Evolutionary conservation across 2,329 filamentous ascomycete species (phyloP), one percentile per base, ranked within the genome.

Genomic region (Pseudocercospora crystallina): DNA sequence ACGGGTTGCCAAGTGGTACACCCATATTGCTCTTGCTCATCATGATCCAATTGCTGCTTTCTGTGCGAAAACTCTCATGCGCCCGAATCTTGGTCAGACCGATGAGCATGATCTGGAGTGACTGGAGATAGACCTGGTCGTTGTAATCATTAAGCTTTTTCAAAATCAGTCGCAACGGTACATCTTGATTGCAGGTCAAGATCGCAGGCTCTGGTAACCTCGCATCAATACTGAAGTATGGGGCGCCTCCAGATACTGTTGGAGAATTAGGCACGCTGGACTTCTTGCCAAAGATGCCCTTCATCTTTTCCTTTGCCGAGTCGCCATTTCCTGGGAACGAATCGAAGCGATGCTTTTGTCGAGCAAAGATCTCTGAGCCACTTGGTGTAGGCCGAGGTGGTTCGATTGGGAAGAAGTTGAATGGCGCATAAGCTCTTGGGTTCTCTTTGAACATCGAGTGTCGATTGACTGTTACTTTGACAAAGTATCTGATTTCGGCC

Each of bases 391-490:
- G 83, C 36, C 91, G 79, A 0, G 92, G 91, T 5, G 90, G 89
- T 69, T 99, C 94, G 60, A 97, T 92, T 4, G 94, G 94, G 33
- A 96, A 79, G 67, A 99, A 94, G 51, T 89, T 92, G 72, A 96
- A 86, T 32, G 84, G 83, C 32, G 67, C 69, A 58, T 64, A 74
- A 11, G 73, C 69, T 47, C 91, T 79, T 69, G 90, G 87, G 64
- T 96, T 96, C 72, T 96, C 90, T 66, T 92, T 92, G 71, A 95
- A 89, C 52, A 96, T 79, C 11, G 87, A 85, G 0, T 90, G 90
- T n/a, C 90, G 80, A 64, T 90, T 89, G 5, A 97, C 84, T 0
- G 94, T 97, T n/a, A 87, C 90, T 69, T 99, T 99, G 66, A 97
- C 80, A 67, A 89, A 99, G 72, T 99, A 99, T 60, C 85, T 82